Evolutionary conservation across 208 protist species (phyloP).

Genomic region (Trypanosoma conorhini): DNA sequence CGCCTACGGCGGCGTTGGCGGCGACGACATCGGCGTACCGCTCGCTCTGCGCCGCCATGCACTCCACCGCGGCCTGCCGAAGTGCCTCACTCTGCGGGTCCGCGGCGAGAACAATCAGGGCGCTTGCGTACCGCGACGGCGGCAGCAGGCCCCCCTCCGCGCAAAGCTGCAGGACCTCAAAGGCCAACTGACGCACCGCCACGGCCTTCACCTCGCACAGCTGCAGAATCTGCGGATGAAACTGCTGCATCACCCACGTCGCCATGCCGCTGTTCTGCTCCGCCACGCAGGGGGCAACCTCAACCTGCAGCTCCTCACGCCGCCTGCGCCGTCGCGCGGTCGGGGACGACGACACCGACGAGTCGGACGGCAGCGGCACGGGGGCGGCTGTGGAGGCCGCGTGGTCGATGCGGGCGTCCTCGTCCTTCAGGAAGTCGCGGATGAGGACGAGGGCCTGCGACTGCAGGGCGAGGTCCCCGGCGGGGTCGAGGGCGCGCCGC

Average conservation of each 20-base stretch:
- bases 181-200: constrained; percentile 47
- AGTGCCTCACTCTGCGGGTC: constrained; percentile 50
- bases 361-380: constrained; percentile 5
- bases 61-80: constrained; percentile 40
- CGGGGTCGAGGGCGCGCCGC: constrained; percentile 37
- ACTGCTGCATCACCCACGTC: constrained; percentile 81
- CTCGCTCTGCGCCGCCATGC: constrained; percentile 43
- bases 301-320: constrained; percentile 10
- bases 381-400: constrained; percentile 37
- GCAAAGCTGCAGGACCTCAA: constrained; percentile 66
- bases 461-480: constrained; percentile 40
- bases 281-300: constrained; percentile 17
- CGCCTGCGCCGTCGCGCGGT: neutral
- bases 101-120: constrained; percentile 54
- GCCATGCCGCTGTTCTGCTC: constrained; percentile 90
- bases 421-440: constrained; percentile 81
- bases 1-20: constrained; percentile 36
- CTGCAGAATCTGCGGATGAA: constrained; percentile 49
- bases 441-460: constrained; percentile 75
- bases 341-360: neutral
- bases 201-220: constrained; percentile 38
- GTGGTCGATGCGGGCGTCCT: constrained; percentile 67
- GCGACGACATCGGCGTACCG: constrained; percentile 65
- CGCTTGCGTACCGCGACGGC: constrained; percentile 58
- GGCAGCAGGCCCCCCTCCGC: constrained; percentile 69